phyloP scores from a whole-genome alignment of 352 stramenopile genomes.

The Phytopythium litorale region DNA sequence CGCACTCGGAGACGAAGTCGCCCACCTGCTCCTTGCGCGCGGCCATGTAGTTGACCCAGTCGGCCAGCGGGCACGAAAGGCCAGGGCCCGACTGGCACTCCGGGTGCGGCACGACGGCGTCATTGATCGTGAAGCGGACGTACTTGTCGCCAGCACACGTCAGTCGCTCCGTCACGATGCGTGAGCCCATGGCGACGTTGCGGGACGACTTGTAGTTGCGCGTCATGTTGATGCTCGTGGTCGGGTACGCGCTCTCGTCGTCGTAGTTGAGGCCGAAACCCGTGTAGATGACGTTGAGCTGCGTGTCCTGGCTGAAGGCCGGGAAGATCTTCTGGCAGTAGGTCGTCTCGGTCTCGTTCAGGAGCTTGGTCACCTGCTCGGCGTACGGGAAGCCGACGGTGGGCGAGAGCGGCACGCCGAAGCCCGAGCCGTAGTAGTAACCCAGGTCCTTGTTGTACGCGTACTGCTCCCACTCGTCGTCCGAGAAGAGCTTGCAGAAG shows the following conservation, averaged over 20 bases:
- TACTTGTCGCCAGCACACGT: constrained; percentile 33
- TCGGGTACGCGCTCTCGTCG: constrained; percentile 25
- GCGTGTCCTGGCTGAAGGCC: constrained; percentile 50
- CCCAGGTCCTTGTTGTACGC: constrained; percentile 49
- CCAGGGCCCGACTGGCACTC: constrained; percentile 42
- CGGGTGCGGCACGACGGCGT: constrained; percentile 36
- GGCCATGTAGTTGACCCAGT: constrained; percentile 37
- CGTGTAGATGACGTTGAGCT: constrained; percentile 45
- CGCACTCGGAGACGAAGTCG: constrained; percentile 41
- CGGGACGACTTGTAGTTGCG: constrained; percentile 47
- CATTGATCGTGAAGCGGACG: constrained; percentile 48
- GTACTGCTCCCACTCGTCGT: constrained; percentile 52
- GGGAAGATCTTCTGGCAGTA: constrained; percentile 56
- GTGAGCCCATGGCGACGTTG: constrained; percentile 36
- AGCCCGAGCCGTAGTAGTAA: constrained; percentile 54
- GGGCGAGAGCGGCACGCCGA: constrained; percentile 34
- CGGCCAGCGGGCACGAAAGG: constrained; percentile 37
- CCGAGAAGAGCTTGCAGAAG: constrained; percentile 49
- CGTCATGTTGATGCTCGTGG: constrained; percentile 21
- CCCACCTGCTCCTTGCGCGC: constrained; percentile 29
- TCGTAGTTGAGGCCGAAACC: constrained; percentile 44
- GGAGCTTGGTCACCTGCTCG: constrained; percentile 32
- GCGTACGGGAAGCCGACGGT: constrained; percentile 43
- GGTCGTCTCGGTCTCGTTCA: constrained; percentile 34
- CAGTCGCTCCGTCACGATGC: constrained; percentile 42